Base-by-base conservation (phyloP, 768 basidiomycete species). In the Lactarius psammicola region DNA sequence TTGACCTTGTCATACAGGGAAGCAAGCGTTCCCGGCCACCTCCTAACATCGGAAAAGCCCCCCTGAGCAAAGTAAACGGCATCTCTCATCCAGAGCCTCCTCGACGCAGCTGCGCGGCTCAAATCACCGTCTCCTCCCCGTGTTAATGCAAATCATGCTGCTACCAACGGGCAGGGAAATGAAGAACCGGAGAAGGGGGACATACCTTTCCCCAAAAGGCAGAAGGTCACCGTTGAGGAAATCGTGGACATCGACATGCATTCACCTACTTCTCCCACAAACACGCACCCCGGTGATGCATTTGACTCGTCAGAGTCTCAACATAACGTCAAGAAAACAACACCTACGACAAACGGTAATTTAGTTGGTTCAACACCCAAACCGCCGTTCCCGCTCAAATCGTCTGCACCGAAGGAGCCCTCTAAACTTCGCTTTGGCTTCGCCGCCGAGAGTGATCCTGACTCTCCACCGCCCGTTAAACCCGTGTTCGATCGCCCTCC, bases 1-100 rank as follows among this genome's bases (percentile, higher is more conserved):
- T 63, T 71, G 26, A 70, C 54, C 30, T 65, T 66, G 49, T 66
- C 18, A 49, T 44, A 28, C 72, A 91, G 89, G 90, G 90, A 64
- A 90, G 86, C 73, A 90, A 90, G 72, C 87, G 90, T 55, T 85
- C 88, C 53, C 83, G 90, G 46, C 89, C 90, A 5, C 87, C 88
- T n/a, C 75, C 81, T 3, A 79, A 84, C 60, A 71, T 88, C 36
- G 81, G 82, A 67, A 83, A 76, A 69, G 67, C 70, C 38, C 51
- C 62, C 46, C 42, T 67, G 63, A 72, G 36, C 28, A 66, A 70
- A 62, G 30, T 54, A 36, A 68, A 65, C 20, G 69, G 63, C 23
- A 34, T 53, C 17, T n/a, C 46, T 49, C 70, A 69, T 51, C 62
- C 59, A 23, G 69, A 68, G 40, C 62, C 57, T 4, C 66, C 68